Evolutionary conservation across 805 yeast genomes (phyloP), one percentile per base, ranked within the genome.

Genomic region (Ogataea pilisensis): DNA sequence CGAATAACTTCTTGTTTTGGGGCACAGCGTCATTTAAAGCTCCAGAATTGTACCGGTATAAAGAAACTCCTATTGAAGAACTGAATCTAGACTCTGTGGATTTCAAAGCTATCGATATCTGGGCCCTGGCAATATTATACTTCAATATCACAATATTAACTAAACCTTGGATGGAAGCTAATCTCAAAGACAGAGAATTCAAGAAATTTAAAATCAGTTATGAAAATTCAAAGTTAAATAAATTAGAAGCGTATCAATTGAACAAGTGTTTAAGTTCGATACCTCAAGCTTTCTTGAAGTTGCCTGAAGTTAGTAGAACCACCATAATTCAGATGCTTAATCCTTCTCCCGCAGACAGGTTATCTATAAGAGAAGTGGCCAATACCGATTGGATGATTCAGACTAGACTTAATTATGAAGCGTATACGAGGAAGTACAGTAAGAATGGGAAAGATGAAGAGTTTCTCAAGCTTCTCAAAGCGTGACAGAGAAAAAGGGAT

Each of bases 21-120:
- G 82, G 82, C 2, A 76, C 82, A 1, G 64, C 64, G 19, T 69
- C 77, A 6, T 76, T 74, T 57, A 76, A 74, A 49, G 72, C 81
- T 0, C 82, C 82, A 0, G 82, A 76, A 49, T 45, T 75, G 24
- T 70, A 48, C 37, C 35, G 20, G 4, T 51, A 38, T 32, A 46
- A 41, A 19, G 37, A 37, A 5, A 32, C 38, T 5, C 25, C 36
- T 1, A 36, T 24, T 7, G 31, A 38, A 29, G 38, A 43, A 4
- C 59, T 45, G 34, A 50, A 26, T 31, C 29, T 34, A 7, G 8
- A 18, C 18, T 35, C 39, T 11, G 34, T 57, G 9, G 45, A 64
- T 36, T 66, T 68, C 41, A 66, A 65, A 38, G 54, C 66, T 3
- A 50, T 66, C 17, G 82, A 76, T 55, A 60, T 66, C 36, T 76